Conservation (phyloP, 176 grass and related monocot genomes). For the Echinochloa phyllopogon region DNA sequence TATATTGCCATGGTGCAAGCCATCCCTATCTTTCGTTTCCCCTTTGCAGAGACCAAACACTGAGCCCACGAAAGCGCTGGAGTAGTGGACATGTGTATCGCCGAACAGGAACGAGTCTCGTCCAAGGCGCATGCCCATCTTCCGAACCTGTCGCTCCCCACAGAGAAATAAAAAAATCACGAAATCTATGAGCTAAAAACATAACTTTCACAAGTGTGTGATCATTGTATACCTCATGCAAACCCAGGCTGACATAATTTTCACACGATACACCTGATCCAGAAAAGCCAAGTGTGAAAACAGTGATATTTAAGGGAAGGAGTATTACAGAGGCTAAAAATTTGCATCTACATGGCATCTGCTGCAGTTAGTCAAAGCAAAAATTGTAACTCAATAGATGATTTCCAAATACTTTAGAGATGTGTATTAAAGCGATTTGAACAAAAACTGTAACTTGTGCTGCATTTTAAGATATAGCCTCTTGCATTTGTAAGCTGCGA, state of each 20-base stretch:
- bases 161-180: no score
- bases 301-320: slow-evolving; percentile 95
- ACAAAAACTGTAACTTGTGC: no score
- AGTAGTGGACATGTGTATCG: no score
- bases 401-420: slow-evolving; percentile 30
- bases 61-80: no score
- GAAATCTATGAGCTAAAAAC: no score
- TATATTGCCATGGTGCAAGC: no score
- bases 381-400: slow-evolving; percentile 31
- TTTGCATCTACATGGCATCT: slow-evolving; percentile 97
- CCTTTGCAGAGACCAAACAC: no score
- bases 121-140: no score
- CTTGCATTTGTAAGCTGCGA: slow-evolving; percentile 89
- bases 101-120: no score
- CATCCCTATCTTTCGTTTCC: no score
- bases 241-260: slow-evolving; percentile 98
- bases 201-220: no score
- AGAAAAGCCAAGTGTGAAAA: slow-evolving; percentile 97
- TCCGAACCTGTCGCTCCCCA: no score
- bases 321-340: slow-evolving; percentile 86
- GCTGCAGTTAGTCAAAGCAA: slow-evolving; percentile 68
- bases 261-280: slow-evolving; percentile 90
- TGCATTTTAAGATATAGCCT: slow-evolving; percentile 86
- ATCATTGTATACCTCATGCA: slow-evolving; percentile 89
- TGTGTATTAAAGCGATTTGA: background rate